These are phyloP conservation scores for Tylopilus plumbeoviolaceoides DNA, from an alignment of 768 basidiomycete genomes.

Conservation along the genomic window DNA sequence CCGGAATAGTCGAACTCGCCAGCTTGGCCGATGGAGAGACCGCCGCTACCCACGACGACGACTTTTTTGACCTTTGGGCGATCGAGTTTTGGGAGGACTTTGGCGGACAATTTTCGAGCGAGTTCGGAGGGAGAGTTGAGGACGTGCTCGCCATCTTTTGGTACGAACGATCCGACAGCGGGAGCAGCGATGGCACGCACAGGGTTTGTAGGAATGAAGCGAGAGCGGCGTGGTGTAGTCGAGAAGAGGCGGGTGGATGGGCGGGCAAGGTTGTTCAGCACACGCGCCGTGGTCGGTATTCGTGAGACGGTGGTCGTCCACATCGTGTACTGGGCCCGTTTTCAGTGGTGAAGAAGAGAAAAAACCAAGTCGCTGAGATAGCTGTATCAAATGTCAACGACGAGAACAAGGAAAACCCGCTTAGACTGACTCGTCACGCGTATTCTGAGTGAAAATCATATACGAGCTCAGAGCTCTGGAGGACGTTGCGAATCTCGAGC, in stretches of 20 bases:
- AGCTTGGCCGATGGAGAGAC: constrained; percentile 95
- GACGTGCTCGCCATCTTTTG: constrained; percentile 65
- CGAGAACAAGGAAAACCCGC: not conserved
- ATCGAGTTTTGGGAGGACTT: constrained; percentile 87
- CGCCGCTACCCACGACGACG: constrained; percentile 93
- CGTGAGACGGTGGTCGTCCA: constrained; percentile 2
- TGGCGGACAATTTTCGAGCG: constrained; percentile 89
- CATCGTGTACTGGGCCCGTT: not conserved
- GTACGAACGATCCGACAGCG: constrained; percentile 65
- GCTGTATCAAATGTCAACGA: constrained; percentile 12
- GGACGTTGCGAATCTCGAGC: not conserved
- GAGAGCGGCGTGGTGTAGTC: constrained; percentile 35
- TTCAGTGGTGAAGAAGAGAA: constrained; percentile 22
- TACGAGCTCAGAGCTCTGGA: constrained; percentile 20
- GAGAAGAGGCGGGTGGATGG: constrained; percentile 48
- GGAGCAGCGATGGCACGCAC: constrained; percentile 68
- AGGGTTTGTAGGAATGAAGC: constrained; percentile 45
- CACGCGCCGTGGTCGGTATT: constrained; percentile 10
- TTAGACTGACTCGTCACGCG: constrained; percentile 33
- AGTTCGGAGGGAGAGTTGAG: constrained; percentile 94
- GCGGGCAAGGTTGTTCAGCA: constrained; percentile 15
- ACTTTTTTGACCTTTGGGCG: constrained; percentile 93
- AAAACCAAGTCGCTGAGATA: constrained; percentile 32
- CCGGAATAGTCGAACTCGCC: constrained; percentile 99
- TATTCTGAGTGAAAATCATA: constrained; percentile 32